phyloP scores from a whole-genome alignment of 2,329 filamentous ascomycete species.

The Penicillium sumatraense region DNA sequence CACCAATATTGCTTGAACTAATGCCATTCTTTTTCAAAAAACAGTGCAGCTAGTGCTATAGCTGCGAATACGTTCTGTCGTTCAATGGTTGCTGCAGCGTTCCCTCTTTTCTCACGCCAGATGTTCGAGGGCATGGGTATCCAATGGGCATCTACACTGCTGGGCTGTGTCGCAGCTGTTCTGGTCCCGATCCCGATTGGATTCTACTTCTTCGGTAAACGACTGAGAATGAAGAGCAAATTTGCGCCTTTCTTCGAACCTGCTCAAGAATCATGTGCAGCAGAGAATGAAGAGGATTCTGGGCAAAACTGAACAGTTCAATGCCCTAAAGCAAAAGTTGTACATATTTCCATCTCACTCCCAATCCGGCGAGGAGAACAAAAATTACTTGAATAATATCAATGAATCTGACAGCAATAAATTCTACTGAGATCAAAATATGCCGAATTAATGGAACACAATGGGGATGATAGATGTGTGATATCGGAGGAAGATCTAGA shows the following conservation, averaged over 20 bases:
- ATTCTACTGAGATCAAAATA: background rate
- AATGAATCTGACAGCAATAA: background rate
- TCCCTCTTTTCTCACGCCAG: conserved; percentile 60
- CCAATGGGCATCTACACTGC: conserved; percentile 42
- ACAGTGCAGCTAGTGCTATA: conserved; percentile 56
- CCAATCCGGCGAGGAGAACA: background rate
- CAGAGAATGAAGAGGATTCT: conserved; percentile 16
- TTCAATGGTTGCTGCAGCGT: conserved; percentile 54
- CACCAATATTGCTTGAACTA: no score
- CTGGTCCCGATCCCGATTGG: conserved; percentile 44
- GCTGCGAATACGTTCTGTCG: conserved; percentile 61
- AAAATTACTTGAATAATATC: background rate
- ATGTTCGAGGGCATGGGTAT: conserved; percentile 53
- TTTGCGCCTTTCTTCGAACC: conserved; percentile 50
- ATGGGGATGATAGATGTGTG: no score
- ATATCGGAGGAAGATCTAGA: no score
- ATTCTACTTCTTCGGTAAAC: conserved; percentile 40
- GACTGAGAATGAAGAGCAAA: conserved; percentile 27
- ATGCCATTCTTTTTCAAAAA: conserved; percentile 14
- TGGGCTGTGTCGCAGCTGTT: conserved; percentile 41
- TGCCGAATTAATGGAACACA: no score
- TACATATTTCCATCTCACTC: background rate
- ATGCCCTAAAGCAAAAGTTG: background rate
- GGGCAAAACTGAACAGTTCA: conserved; percentile 7
- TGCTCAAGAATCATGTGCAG: conserved; percentile 50